phyloP scores from a whole-genome alignment of 108 stramenopile genomes.

The Pseudonitzschia delicatissima region DNA sequence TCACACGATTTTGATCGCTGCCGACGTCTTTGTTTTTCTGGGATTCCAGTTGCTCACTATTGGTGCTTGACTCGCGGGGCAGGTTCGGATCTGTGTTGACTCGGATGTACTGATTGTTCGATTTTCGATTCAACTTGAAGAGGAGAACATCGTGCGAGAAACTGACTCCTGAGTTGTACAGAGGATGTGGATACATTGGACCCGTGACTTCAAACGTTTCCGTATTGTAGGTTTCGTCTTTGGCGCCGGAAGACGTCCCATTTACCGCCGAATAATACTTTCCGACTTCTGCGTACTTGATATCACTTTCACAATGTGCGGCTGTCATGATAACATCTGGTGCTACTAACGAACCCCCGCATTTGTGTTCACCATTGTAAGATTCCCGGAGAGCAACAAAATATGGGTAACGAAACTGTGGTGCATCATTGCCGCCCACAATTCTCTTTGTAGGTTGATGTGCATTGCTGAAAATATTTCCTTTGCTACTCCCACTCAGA shows the following conservation, averaged over 20 bases:
- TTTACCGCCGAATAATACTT: conserved; percentile 29
- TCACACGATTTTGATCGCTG: not conserved
- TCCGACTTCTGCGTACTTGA: conserved; percentile 35
- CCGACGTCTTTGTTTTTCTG: not conserved
- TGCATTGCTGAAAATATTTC: too few species aligned
- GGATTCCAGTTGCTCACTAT: not conserved
- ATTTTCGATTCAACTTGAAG: conserved; percentile 32
- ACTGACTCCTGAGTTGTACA: conserved; percentile 25
- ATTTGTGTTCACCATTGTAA: conserved; percentile 29
- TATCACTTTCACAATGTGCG: conserved; percentile 48
- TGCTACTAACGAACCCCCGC: conserved; percentile 67
- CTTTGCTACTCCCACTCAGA: too few species aligned
- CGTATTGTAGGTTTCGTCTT: not conserved
- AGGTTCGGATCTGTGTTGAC: conserved; percentile 43
- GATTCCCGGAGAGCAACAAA: conserved; percentile 39
- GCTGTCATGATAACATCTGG: conserved; percentile 69
- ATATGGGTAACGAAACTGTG: conserved; percentile 46
- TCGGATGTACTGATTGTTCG: conserved; percentile 16
- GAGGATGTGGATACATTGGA: conserved; percentile 45
- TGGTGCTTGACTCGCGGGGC: conserved; percentile 8
- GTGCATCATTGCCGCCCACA: conserved; percentile 48
- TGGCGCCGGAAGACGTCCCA: not conserved
- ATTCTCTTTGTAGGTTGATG: too few species aligned
- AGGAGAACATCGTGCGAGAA: conserved; percentile 52
- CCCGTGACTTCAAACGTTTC: conserved; percentile 28